Conservation (phyloP, 345 rosid genomes). For the Cardiospermum halicacabum region DNA sequence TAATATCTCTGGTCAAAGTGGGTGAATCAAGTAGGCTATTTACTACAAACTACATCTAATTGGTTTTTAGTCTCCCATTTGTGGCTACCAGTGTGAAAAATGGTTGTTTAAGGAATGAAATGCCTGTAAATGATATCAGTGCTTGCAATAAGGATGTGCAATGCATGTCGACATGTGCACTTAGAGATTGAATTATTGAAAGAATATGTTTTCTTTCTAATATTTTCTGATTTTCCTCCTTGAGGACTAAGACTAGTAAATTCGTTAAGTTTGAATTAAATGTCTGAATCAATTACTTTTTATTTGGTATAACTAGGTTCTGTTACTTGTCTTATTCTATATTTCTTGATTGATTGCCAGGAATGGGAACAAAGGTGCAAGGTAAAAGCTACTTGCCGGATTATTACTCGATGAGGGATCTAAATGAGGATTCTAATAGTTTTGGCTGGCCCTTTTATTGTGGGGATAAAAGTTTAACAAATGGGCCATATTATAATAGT, state of each 20-base stretch:
- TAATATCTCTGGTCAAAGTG: neutral
- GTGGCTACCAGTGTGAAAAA: neutral
- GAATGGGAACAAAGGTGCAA: conserved; percentile 78
- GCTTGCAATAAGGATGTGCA: neutral
- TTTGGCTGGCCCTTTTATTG: conserved; percentile 53
- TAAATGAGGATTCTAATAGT: conserved; percentile 55
- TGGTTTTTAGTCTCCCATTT: neutral
- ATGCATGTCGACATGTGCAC: neutral
- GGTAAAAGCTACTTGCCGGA: conserved; percentile 60
- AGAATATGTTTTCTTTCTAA: neutral
- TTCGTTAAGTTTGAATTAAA: neutral
- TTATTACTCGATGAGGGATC: conserved; percentile 66
- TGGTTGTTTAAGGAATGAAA: neutral
- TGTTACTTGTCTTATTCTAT: conserved; percentile 9
- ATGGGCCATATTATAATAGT: conserved; percentile 47
- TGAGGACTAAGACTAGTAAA: neutral
- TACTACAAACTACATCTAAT: neutral
- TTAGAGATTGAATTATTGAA: too few relatives aligned
- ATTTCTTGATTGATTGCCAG: conserved; percentile 29
- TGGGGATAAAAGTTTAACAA: conserved; percentile 43
- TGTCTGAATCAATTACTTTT: neutral
- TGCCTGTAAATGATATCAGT: neutral
- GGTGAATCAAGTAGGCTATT: neutral
- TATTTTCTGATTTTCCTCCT: neutral
- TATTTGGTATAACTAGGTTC: neutral